Base-by-base conservation (phyloP, 116 monocot species). In the Posidonia oceanica region DNA sequence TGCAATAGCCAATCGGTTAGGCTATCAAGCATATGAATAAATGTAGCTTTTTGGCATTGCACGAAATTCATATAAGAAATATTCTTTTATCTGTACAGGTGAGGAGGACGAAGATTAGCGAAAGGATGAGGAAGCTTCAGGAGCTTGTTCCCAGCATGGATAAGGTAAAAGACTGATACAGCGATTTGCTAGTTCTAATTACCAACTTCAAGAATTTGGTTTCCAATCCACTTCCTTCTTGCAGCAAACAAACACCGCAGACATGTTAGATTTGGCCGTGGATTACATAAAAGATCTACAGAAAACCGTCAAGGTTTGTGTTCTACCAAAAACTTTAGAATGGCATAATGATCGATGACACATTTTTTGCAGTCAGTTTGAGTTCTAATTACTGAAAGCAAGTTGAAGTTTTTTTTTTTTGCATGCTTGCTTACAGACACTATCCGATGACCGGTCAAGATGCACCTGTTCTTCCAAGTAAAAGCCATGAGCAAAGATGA, bases 121-220 rank as follows among this genome's bases (percentile, higher is more conserved):
- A 95, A 57, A 69, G 95, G 71, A 95, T 91, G 82, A 78, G 88
- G 75, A 95, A 91, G 73, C 78, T 95, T 38, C 95, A 95, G 72
- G 95, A 91, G 55, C 79, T 95, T 10, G 95, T 95, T 5, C 95
- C 95, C 14, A 95, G 91, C 78, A 95, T 95, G 95, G 91, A 95
- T 68, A 95, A 95, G 95, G 95, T 95, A 88, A 21, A 21, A 42
- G n/a, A 4, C 5, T 60, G 14, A 29, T 39, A 22, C 14, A 23
- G 12, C 11, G 4, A 13, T 23, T 36, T n/a, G 5, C 10, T 14
- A 58, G 5, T 12, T 58, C 5, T 14, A 61, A 61, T 23, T 61
- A 20, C 4, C 4, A 0, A 3, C 1, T 22, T 61, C 13, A 23
- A 23, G 0, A 13, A n/a, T 61, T 61, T 61, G 21, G 20, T 29